A percentile compares a stretch with the other conserved stretches of the same genome.
phyloP scores from a whole-genome alignment of 2,329 filamentous ascomycete genomes.

The Aspergillus sclerotialis region DNA sequence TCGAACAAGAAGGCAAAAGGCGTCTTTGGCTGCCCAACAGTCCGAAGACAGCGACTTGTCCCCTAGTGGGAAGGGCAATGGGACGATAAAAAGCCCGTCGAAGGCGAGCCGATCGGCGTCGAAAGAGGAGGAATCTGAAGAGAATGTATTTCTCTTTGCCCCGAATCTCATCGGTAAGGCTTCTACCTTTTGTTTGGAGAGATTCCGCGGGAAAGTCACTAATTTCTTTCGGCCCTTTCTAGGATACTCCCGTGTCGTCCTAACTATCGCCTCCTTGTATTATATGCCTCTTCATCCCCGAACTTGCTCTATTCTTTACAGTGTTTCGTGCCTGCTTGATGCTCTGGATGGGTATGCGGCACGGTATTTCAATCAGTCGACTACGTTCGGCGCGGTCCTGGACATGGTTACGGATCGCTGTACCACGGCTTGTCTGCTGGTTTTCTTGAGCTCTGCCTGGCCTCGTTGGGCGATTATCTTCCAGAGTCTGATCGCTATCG shows the following conservation, averaged over 20 bases:
- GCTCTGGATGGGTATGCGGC: slow-evolving; percentile 94
- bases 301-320: slow-evolving; percentile 81
- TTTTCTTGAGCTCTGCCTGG: slow-evolving; percentile 91
- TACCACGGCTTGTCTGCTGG: slow-evolving; percentile 88
- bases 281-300: slow-evolving; percentile 99
- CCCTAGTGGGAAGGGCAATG: slow-evolving; percentile 17
- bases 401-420: slow-evolving; percentile 99
- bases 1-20: slow-evolving; percentile 34
- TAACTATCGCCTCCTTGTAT: slow-evolving; percentile 86
- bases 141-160: slow-evolving; percentile 77
- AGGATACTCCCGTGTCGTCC: slow-evolving; percentile 72
- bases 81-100: slow-evolving; percentile 22
- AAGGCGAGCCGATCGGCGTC: slow-evolving; percentile 23
- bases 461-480: slow-evolving; percentile 91
- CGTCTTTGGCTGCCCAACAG: slow-evolving; percentile 19
- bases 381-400: slow-evolving; percentile 89
- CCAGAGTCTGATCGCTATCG: slow-evolving; percentile 84
- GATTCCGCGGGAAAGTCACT: no score
- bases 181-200: neutral
- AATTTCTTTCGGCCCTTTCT: neutral
- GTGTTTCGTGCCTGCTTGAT: slow-evolving; percentile 88
- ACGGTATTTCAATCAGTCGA: slow-evolving; percentile 78
- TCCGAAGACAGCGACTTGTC: slow-evolving; percentile 25
- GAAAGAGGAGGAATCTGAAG: slow-evolving; percentile 35
- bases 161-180: slow-evolving; percentile 73